Evolutionary conservation across 257 asterid species (phyloP).

Genomic region (Solanum lycopersicoides): DNA sequence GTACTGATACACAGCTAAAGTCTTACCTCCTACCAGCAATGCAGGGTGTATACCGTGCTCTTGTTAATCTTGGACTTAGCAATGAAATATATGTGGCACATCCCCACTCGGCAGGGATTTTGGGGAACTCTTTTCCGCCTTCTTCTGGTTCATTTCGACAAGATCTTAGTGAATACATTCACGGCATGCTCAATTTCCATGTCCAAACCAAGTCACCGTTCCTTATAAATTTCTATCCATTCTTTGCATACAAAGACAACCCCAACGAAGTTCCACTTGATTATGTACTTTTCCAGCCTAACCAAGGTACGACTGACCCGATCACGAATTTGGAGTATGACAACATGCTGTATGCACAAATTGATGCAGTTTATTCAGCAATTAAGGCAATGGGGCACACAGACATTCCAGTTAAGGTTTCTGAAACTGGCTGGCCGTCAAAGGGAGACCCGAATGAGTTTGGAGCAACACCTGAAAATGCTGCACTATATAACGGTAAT

Average conservation of each 20-base stretch:
- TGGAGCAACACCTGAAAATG: slow-evolving; percentile 78
- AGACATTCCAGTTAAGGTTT: slow-evolving; percentile 45
- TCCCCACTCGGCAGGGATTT: slow-evolving; percentile 50
- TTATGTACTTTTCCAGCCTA: slow-evolving; percentile 74
- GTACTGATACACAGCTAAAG: slow-evolving; percentile 31
- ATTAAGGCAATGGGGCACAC: slow-evolving; percentile 47
- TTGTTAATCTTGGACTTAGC: slow-evolving; percentile 39
- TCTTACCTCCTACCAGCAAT: slow-evolving; percentile 69
- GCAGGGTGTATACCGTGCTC: slow-evolving; percentile 39
- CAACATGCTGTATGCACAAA: slow-evolving; percentile 86
- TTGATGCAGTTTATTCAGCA: slow-evolving; percentile 75
- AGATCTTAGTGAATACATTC: slow-evolving; percentile 38
- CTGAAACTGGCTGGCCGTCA: slow-evolving; percentile 98
- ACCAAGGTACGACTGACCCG: slow-evolving; percentile 54
- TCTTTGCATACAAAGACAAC: slow-evolving; percentile 70
- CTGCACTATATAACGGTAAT: slow-evolving; percentile 56
- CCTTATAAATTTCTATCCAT: slow-evolving; percentile 84
- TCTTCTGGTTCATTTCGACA: slow-evolving; percentile 51
- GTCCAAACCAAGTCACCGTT: slow-evolving; percentile 51
- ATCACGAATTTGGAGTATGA: slow-evolving; percentile 54
- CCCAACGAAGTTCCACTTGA: slow-evolving; percentile 38
- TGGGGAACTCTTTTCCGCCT: slow-evolving; percentile 67
- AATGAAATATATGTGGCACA: slow-evolving; percentile 49
- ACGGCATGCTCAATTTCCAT: slow-evolving; percentile 46
- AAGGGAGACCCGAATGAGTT: slow-evolving; percentile 60